phyloP scores from a whole-genome alignment of 805 yeast genomes.

The Pichia heedii region DNA sequence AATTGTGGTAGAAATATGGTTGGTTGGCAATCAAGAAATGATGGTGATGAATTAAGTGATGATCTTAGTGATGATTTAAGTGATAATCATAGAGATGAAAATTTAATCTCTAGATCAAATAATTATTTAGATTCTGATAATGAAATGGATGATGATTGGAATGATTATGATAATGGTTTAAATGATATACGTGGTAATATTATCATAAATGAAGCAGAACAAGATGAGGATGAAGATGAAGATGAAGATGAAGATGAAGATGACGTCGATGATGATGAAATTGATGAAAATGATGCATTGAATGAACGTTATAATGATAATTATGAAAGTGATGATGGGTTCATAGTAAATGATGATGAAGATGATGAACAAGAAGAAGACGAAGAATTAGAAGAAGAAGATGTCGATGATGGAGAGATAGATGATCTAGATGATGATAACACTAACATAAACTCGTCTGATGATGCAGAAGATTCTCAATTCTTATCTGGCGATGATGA shows the following conservation, averaged over 20 bases:
- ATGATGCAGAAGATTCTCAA: conserved; percentile 4
- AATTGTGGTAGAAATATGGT: conserved; percentile 54
- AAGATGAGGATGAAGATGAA: conserved; percentile 1
- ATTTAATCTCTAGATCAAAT: background rate
- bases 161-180: conserved; percentile 9
- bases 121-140: conserved; percentile 1
- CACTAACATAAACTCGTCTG: conserved; percentile 2
- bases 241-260: conserved; percentile 1
- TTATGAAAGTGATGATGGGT: conserved; percentile 14
- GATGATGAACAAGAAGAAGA: conserved; percentile 3
- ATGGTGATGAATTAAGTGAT: conserved; percentile 9
- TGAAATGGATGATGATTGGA: conserved; percentile 1
- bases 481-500: background rate
- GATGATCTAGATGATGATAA: no score
- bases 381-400: background rate
- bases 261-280: conserved; percentile 1
- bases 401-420: background rate
- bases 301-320: background rate
- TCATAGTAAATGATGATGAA: conserved; percentile 6
- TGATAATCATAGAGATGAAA: background rate
- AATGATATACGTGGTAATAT: background rate
- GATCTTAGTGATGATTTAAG: conserved; percentile 8
- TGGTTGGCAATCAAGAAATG: conserved; percentile 11
- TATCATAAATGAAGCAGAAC: conserved; percentile 2
- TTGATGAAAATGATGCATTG: background rate